Evolutionary conservation across 768 basidiomycete species (phyloP).

Genomic region (Paxillus involutus): DNA sequence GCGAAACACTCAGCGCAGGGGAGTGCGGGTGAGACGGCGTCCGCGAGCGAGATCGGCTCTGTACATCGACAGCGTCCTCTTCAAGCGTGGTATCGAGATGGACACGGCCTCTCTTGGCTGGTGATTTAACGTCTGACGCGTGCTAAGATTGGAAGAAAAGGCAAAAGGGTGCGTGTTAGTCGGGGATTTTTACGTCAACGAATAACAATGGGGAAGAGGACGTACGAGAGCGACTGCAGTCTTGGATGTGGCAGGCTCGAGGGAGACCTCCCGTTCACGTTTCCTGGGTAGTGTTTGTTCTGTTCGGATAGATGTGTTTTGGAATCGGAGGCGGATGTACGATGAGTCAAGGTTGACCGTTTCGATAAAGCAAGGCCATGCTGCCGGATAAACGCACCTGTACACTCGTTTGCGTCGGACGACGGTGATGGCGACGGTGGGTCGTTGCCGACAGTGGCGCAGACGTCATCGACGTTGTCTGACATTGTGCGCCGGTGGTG

Average conservation of each 20-base stretch:
- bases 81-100: slow-evolving; percentile 62
- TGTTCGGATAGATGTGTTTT: slow-evolving; percentile 17
- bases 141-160: slow-evolving; percentile 24
- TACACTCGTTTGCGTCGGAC: slow-evolving; percentile 39
- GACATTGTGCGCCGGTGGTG: slow-evolving; percentile 29
- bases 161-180: slow-evolving; percentile 20
- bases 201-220: slow-evolving; percentile 18
- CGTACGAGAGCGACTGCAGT: slow-evolving; percentile 35
- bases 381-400: slow-evolving; percentile 39
- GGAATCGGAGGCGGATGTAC: slow-evolving; percentile 21
- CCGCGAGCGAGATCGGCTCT: slow-evolving; percentile 40
- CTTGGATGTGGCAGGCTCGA: slow-evolving; percentile 62
- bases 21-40: slow-evolving; percentile 31
- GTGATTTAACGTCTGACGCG: slow-evolving; percentile 49
- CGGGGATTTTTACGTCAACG: slow-evolving; percentile 28
- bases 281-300: slow-evolving; percentile 60
- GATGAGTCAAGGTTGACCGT: slow-evolving; percentile 23
- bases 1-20: slow-evolving; percentile 49
- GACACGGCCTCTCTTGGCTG: slow-evolving; percentile 75
- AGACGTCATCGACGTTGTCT: slow-evolving; percentile 23
- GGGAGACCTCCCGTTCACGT: slow-evolving; percentile 74
- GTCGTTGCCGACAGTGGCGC: slow-evolving; percentile 12
- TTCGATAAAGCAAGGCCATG: slow-evolving; percentile 24
- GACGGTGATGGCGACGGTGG: slow-evolving; percentile 41
- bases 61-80: slow-evolving; percentile 48